Evolutionary conservation across 345 rosid genomes (phyloP), one percentile per base, ranked within the genome.

Genomic region (Durio zibethinus): DNA sequence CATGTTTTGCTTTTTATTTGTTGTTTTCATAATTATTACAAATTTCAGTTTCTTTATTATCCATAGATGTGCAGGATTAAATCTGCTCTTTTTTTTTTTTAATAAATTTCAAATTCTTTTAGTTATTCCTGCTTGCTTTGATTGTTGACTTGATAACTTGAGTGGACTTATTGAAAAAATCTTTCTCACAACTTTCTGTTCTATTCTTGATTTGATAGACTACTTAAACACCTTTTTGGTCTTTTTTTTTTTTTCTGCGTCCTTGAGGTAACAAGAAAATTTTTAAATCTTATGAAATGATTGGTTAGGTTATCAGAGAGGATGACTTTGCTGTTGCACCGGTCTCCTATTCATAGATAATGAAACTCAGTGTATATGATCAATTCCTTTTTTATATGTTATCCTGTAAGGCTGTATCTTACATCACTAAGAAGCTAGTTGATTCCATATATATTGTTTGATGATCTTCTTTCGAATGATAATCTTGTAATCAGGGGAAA

Each of bases 41-140:
- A 6, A 48, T 63, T 64, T 62, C n/a, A 60, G 27, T 47, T 47
- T 14, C 27, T 47, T 62, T 60, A 10, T 7, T 18, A 29, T 31
- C 20, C 70, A 10, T 67, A 15, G 52, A 43, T 67, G 27, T 65
- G 35, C 33, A 23, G 18, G 21, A 25, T 21, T 25, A n/a, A 14
- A 43, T 23, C 16, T 69, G n/a, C 56, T 45, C 5, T 45, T 43
- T 23, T 36, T 45, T 43, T 23, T 36, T 43, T 14, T 4, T 8
- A 57, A 42, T 67, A 9, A 67, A 67, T 69, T 69, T 69, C 2
- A 69, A 45, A 43, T n/a, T 73, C n/a, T 10, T 73, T 36, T 73
- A 36, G 50, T 56, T 33, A 56, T 10, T 73, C 35, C 15, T 57
- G 23, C 35, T 27, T 25, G 21, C 1, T 36, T 57, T 73, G 50